Evolutionary conservation across 768 basidiomycete species (phyloP), one percentile per base, ranked within the genome.

Genomic region (Agrocybe chaxingu): DNA sequence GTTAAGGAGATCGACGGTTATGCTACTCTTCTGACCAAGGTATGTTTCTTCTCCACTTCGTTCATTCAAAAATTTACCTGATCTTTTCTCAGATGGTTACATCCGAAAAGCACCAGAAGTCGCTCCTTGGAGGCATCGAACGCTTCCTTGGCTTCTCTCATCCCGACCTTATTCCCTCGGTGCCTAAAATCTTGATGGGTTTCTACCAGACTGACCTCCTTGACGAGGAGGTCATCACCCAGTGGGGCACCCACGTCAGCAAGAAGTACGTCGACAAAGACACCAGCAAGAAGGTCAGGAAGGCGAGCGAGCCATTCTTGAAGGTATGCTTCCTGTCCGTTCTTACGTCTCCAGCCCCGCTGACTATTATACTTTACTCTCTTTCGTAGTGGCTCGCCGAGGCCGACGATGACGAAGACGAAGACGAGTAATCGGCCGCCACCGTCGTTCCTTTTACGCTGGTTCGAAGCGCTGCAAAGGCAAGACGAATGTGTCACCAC

Each of bases 191-290:
- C 57, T 77, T 99, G 53, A 98, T 98, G 95, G 81, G 70, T 9
- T 80, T 97, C 60, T 99, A 98, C 67, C 94, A 98, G 67, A 80
- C 74, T 36, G 97, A 98, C 58, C 74, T 98, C 12, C 72, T 99
- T 46, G 94, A 98, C 6, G 97, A 99, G 66, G 92, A 92, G 19
- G 78, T 96, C 5, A 75, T 95, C 44, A 83, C 77, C 8, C 84
- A 94, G 55, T 98, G 94, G 96, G 94, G 94, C 7, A 96, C 92
- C 3, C 94, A 96, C 59, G 92, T 94, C 64, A 91, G 87, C 71
- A 96, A 89, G 78, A 97, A 98, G 73, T 96, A 92, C 63, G 90
- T 94, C 40, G 91, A 96, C 70, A 93, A 89, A 70, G 94, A 98
- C 24, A 87, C 82, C 41, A 90, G 88, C 68, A 98, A 98, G 82